Conservation (phyloP, 2,329 filamentous ascomycete genomes). For the Fusarium begoniae region DNA sequence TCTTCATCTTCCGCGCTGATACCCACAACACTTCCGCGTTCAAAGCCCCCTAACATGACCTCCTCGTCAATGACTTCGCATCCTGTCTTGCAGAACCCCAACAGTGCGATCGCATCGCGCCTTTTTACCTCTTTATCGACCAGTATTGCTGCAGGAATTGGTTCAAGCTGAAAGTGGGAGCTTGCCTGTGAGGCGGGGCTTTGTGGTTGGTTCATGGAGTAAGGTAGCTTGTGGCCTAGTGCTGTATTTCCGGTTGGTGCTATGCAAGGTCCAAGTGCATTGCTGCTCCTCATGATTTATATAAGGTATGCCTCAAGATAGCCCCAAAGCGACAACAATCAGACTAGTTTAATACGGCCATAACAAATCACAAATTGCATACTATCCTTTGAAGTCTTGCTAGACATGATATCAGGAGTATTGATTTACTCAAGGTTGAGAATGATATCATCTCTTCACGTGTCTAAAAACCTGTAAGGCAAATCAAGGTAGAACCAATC, state of each 20-base stretch:
- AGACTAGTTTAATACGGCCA: not conserved
- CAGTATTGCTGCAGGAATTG: conserved; percentile 56
- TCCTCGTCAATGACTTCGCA: conserved; percentile 60
- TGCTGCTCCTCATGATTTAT: not conserved
- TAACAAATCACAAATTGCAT: not conserved
- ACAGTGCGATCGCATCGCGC: conserved; percentile 42
- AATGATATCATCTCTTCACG: not conserved
- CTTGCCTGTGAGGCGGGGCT: conserved; percentile 53
- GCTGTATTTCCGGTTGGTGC: not conserved
- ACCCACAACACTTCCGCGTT: conserved; percentile 62
- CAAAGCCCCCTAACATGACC: conserved; percentile 59
- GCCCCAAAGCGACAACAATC: not conserved
- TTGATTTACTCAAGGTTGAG: not conserved
- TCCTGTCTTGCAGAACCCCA: conserved; percentile 53
- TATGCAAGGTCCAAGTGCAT: not conserved
- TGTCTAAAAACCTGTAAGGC: not conserved
- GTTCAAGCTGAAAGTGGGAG: conserved; percentile 56
- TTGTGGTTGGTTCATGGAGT: not conserved
- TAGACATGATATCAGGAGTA: not conserved
- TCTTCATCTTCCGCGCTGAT: conserved; percentile 62
- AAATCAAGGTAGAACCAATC: not conserved
- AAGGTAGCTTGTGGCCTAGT: not conserved
- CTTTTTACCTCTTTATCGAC: conserved; percentile 51
- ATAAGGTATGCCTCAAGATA: not conserved
- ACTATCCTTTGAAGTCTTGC: not conserved